Evolutionary conservation across 768 basidiomycete genomes (phyloP), one percentile per base, ranked within the genome.

Genomic region (Infundibulicybe gibba): DNA sequence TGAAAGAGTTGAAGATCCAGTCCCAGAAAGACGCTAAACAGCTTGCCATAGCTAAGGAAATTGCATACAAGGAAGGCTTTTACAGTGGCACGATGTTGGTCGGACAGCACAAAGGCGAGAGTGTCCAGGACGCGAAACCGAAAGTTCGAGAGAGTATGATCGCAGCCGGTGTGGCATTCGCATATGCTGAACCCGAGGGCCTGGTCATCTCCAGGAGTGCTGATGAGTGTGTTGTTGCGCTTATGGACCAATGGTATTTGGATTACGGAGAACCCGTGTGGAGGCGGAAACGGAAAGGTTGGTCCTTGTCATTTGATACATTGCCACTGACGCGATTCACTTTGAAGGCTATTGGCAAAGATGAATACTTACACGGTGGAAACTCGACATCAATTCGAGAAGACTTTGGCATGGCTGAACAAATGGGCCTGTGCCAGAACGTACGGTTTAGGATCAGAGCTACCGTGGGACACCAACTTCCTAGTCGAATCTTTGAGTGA

Each of bases 391-490:
- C 80, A 77, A 2, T 98, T 98, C 60, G 90, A 97, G 66, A 85
- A 83, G 52, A 91, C 90, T 6, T 72, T 99, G 60, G 87, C 81
- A 42, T 99, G 97, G 97, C 71, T 99, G 69, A 93, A 93, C 59
- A 80, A 99, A 65, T 99, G 97, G 97, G 97, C 97, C 2, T 99
- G 97, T 64, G 95, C 97, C n/a, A 80, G 97, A 33, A 92, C 90
- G 5, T 98, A 94, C 63, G 97, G 97, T 45, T 74, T 99, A 56
- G 97, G 97, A 15, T 93, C 94, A 2, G 87, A 88, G 58, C 71
- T 99, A 49, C 97, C 97, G 2, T 99, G 95, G 94, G 97, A 98
- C 61, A 87, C 87, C 14, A 83, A 90, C 44, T 97, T 94, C 79
- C 75, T 98, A 61, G 94, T 99, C 39, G 97, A 99, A 67, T 93